Conservation (phyloP, 2,329 filamentous ascomycete species). For the Hypoxylon sp. region DNA sequence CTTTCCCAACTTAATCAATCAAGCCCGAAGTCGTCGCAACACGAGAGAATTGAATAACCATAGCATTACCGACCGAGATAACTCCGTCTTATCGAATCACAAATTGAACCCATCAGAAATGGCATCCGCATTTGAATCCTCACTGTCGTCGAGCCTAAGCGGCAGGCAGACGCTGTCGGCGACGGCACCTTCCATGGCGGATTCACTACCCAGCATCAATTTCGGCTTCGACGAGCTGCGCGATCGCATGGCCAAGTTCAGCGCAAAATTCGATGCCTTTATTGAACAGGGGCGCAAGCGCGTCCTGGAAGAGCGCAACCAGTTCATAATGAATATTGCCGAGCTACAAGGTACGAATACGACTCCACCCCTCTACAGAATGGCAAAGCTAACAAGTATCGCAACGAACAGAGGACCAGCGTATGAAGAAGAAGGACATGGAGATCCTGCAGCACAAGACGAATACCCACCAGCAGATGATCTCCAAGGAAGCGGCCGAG, state of each 20-base stretch:
- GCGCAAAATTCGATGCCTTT: slow-evolving; percentile 89
- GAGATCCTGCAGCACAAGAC: slow-evolving; percentile 83
- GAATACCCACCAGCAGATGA: slow-evolving; percentile 77
- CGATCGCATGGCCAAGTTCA: slow-evolving; percentile 95
- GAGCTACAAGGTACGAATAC: slow-evolving; percentile 83
- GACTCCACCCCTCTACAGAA: neutral
- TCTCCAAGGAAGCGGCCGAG: slow-evolving; percentile 83
- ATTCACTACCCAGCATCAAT: slow-evolving; percentile 88
- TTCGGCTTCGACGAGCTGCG: slow-evolving; percentile 97
- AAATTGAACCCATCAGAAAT: slow-evolving; percentile 56
- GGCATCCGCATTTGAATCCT: slow-evolving; percentile 76
- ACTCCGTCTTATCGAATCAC: neutral
- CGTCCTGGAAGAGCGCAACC: slow-evolving; percentile 92
- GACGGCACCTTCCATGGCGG: slow-evolving; percentile 76
- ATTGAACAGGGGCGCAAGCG: slow-evolving; percentile 92
- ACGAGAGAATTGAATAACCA: slow-evolving; percentile 9
- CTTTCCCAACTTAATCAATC: slow-evolving; percentile 10
- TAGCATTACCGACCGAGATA: neutral
- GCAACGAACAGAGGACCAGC: slow-evolving; percentile 80
- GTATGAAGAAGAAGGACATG: slow-evolving; percentile 89
- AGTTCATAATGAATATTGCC: slow-evolving; percentile 90
- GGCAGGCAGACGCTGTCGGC: slow-evolving; percentile 71
- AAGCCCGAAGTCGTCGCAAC: slow-evolving; percentile 24
- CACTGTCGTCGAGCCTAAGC: slow-evolving; percentile 74
- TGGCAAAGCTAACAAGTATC: slow-evolving; percentile 3